Base-by-base conservation (phyloP, 345 rosid genomes). In the Angophora floribunda region DNA sequence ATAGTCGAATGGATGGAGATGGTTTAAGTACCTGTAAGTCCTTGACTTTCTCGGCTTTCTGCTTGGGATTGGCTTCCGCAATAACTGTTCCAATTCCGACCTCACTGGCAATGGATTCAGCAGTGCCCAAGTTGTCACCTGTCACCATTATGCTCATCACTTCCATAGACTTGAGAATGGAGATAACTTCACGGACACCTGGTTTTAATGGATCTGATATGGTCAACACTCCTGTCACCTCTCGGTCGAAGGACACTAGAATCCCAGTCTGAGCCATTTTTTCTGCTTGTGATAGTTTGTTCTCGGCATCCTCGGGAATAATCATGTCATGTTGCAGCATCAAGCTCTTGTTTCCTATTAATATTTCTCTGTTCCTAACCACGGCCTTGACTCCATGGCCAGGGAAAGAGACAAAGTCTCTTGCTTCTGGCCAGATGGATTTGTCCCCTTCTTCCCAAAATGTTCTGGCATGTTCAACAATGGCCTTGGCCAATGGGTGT, bases 91-190 rank as follows among this genome's bases (percentile, higher is more conserved):
- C 95, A 4, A 97, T 97, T 87, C 99, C 98, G 3, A 95, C 97
- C 91, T 96, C 95, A 86, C 89, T 79, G 61, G 98, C 96, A 90
- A 97, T 93, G 86, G 98, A 94, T 59, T 91, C 93, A 21, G 99
- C 99, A 86, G 98, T 96, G 85, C 98, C 99, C 97, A 95, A 93
- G 67, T 96, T 97, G 87, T 97, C 99, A 92, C 99, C 99, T 3
- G 99, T 97, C 50, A 95, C 98, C 96, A 96, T 94, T 85, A 97
- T 94, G 93, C 95, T 94, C 88, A 86, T 88, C 53, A 97, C 93
- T 36, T 91, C 87, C 99, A 96, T 94, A 7, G 98, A 93, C 89
- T 92, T 95, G 51, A 97, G 95, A 89, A 96, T 92, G 55, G 97
- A 92, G 85, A 95, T 91, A 89, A 94, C 97, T 91, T 93, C 96